A percentile compares a stretch with the other conserved stretches of the same genome.
Evolutionary conservation across 495 filamentous ascomycete genomes (phyloP).

Genomic region (Elaphomyces granulatus): DNA sequence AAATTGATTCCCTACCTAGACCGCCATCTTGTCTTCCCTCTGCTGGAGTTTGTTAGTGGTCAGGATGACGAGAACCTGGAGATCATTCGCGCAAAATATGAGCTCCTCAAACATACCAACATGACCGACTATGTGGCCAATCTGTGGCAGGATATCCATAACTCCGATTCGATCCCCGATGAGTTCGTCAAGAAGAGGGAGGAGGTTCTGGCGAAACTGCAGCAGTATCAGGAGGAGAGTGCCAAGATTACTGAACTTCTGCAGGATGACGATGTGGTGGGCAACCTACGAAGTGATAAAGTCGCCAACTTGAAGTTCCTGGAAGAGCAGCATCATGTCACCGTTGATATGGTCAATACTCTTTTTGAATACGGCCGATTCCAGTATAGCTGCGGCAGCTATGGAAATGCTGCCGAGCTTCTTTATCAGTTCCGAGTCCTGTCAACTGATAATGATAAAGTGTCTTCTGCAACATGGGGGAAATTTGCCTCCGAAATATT

Average conservation of each 20-base stretch:
- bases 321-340: constrained; percentile 88
- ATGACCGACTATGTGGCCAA: constrained; percentile 95
- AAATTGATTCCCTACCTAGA: constrained; percentile 88
- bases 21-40: constrained; percentile 86
- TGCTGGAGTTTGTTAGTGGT: constrained; percentile 66
- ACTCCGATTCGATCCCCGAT: constrained; percentile 58
- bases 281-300: constrained; percentile 85
- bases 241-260: constrained; percentile 72
- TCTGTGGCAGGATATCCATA: constrained; percentile 73
- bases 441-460: constrained; percentile 95
- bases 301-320: constrained; percentile 91
- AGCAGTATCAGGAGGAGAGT: constrained; percentile 70
- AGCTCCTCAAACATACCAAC: constrained; percentile 87
- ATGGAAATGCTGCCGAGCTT: constrained; percentile 70
- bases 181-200: constrained; percentile 81
- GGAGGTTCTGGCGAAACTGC: constrained; percentile 67
- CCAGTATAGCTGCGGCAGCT: constrained; percentile 92
- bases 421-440: constrained; percentile 95
- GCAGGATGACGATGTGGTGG: constrained; percentile 72
- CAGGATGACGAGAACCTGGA: constrained; percentile 48
- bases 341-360: constrained; percentile 82
- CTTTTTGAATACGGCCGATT: constrained; percentile 91
- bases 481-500: constrained; percentile 90
- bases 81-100: constrained; percentile 71
- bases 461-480: constrained; percentile 88